Evolutionary conservation across 2,329 filamentous ascomycete species (phyloP).

Genomic region (Drechslera avenae): DNA sequence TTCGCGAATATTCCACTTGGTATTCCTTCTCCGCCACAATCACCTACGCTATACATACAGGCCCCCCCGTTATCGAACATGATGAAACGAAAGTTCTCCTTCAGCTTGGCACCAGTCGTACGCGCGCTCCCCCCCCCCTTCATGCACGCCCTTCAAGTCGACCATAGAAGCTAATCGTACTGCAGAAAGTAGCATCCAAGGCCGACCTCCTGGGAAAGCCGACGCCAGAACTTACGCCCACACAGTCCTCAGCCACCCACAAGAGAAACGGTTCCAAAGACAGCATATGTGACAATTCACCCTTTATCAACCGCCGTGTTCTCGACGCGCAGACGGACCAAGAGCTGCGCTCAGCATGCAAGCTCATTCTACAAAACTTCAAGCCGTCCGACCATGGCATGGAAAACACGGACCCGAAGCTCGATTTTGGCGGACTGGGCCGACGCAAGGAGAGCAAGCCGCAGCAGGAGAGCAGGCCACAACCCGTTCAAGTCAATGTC

Average conservation of each 20-base stretch:
- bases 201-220: slow-evolving; percentile 39
- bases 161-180: slow-evolving; percentile 1
- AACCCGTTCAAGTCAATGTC: slow-evolving; percentile 29
- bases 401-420: slow-evolving; percentile 44
- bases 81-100: slow-evolving; percentile 54
- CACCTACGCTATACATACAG: not conserved
- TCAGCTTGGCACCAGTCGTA: slow-evolving; percentile 51
- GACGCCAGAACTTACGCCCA: slow-evolving; percentile 31
- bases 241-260: slow-evolving; percentile 19
- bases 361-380: slow-evolving; percentile 50
- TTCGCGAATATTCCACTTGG: not conserved
- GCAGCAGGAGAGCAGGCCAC: slow-evolving; percentile 8
- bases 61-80: slow-evolving; percentile 5
- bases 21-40: not conserved
- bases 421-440: slow-evolving; percentile 41
- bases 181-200: slow-evolving; percentile 43
- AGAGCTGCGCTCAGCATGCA: slow-evolving; percentile 54
- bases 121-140: slow-evolving; percentile 15
- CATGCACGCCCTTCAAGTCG: slow-evolving; percentile 1
- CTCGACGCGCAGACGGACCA: slow-evolving; percentile 51
- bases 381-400: slow-evolving; percentile 48
- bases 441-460: slow-evolving; percentile 22
- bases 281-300: slow-evolving; percentile 45
- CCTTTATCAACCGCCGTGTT: slow-evolving; percentile 52
- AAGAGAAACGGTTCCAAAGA: slow-evolving; percentile 36